Base-by-base conservation (phyloP, 352 stramenopile species). In the Heterotrichella gracilis region DNA sequence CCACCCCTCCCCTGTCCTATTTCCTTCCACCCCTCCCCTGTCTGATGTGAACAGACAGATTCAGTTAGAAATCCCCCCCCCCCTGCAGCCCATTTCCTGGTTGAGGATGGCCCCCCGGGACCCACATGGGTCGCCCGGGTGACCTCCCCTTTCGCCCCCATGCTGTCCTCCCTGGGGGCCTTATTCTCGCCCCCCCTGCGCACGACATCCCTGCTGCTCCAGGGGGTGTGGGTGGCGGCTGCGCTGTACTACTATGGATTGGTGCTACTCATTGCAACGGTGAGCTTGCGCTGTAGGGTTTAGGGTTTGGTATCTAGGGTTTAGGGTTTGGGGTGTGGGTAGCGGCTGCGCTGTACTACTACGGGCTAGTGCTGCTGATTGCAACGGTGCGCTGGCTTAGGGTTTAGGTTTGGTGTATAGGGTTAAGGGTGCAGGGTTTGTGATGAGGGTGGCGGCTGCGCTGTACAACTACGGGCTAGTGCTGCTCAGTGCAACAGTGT, bases 291-390 rank as follows among this genome's bases (percentile, higher is more conserved):
- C n/a, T n/a, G n/a, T n/a, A n/a, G n/a, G n/a, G n/a, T n/a, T n/a
- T n/a, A n/a, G n/a, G n/a, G n/a, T n/a, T n/a, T n/a, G n/a, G n/a
- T n/a, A n/a, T n/a, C n/a, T n/a, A n/a, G n/a, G n/a, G n/a, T n/a
- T n/a, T n/a, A n/a, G n/a, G n/a, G n/a, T n/a, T n/a, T n/a, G n/a
- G 71, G 14, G 25, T 74, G 9, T 74, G 71, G 71, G 25, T 74
- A 20, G 53, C 69, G 22, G 69, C 68, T 32, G 64, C 71, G n/a
- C 41, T 74, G 23, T 17, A 19, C 2, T 74, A 74, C 68, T 74
- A 74, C 64, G 71, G 71, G 17, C 4, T 74, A 0, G 71, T 74
- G n/a, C 71, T 74, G 19, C 72, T 74, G 14, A n/a, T n/a, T n/a
- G n/a, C n/a, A n/a, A n/a, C n/a, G n/a, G n/a, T n/a, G n/a, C n/a